Conservation (phyloP, 441 rosid genomes). For the Eutrema salsugineum region DNA sequence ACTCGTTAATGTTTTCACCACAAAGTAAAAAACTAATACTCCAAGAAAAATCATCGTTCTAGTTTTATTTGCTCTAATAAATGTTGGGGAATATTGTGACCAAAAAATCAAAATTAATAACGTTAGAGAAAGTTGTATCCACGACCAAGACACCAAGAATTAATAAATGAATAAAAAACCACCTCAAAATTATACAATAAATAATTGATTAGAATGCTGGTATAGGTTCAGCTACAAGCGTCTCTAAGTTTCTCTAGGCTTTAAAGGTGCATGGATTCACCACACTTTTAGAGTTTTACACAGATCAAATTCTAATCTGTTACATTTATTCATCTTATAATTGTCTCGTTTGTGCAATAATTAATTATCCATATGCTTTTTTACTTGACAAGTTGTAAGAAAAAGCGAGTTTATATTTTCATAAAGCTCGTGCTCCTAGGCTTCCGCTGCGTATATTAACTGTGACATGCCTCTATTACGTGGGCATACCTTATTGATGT, state of each 20-base stretch:
- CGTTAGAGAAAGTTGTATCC: not conserved
- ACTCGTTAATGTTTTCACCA: not conserved
- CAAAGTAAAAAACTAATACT: not conserved
- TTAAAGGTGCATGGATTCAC: too few species aligned
- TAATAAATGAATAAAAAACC: not conserved
- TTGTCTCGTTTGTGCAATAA: not conserved
- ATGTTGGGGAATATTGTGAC: not conserved
- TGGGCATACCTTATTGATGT: not conserved
- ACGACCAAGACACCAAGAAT: not conserved
- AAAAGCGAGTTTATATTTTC: conserved; percentile 1
- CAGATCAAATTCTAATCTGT: not conserved
- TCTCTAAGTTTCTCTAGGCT: conserved; percentile 2
- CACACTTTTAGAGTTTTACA: not conserved
- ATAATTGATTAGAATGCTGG: not conserved
- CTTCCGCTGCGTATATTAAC: not conserved
- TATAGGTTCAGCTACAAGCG: conserved; percentile 14
- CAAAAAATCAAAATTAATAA: too few species aligned
- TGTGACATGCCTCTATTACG: conserved; percentile 11
- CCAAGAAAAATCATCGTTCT: too few species aligned
- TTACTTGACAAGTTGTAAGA: not conserved
- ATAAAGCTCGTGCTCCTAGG: not conserved
- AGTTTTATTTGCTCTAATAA: not conserved
- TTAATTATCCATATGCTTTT: not conserved
- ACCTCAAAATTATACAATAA: not conserved
- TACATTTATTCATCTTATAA: not conserved